Base-by-base conservation (phyloP, 208 protist species). In the Leishmania guyanensis region DNA sequence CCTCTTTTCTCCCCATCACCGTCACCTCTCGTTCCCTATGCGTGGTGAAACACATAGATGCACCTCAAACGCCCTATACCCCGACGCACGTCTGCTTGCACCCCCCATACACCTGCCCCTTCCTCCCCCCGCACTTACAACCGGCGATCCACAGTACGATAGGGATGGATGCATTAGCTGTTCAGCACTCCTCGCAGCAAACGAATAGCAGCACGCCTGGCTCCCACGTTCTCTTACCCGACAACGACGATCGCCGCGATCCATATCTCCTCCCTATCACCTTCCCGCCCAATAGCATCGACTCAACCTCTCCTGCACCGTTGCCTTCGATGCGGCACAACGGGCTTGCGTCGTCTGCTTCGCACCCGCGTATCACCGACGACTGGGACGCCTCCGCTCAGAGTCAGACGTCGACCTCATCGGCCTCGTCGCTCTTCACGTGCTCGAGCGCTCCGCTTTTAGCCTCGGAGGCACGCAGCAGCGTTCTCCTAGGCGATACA, bases 261-360 rank as follows among this genome's bases (percentile, higher is more conserved):
- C 36, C 36, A 10, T 22, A 66, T 71, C 29, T 60, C n/a, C 51
- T 50, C 72, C 36, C 29, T 48, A 51, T 36, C 65, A 20, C 66
- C 10, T 0, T 22, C 9, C 46, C 36, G 33, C 8, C 56, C n/a
- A 33, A 56, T 50, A 29, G 33, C 56, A 8, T 33, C 33, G 16
- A 17, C 74, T 77, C 75, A 0, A 14, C 29, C 1, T 80, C 75
- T 4, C 39, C 75, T 5, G 68, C 69, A 5, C 75, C 75, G 43
- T 75, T 84, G 14, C 58, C 80, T 43, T 84, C 75, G 17, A 79
- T 80, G 75, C 58, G 43, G 36, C 43, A n/a, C 50, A 84, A 75
- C 29, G 46, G 75, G 29, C 22, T 3, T 2, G 60, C 54, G 75
- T 6, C 36, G 43, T 70, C 43, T 2, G 6, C 74, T 6, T 51